Evolutionary conservation across 2,329 filamentous ascomycete genomes (phyloP).

Genomic region (Fusarium kyushuense): DNA sequence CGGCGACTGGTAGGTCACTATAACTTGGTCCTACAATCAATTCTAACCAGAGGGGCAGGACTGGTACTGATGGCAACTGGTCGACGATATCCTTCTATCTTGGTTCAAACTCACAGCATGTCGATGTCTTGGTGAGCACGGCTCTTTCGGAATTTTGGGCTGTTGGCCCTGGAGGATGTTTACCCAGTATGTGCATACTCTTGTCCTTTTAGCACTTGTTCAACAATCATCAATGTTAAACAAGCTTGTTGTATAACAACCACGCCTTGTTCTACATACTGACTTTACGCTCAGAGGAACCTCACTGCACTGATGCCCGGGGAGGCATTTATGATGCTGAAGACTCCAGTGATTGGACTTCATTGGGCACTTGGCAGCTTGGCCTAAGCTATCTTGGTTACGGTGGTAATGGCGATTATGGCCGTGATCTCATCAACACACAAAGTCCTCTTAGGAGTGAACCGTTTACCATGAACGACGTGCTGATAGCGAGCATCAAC

Average conservation of each 20-base stretch:
- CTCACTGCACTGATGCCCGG: constrained; percentile 66
- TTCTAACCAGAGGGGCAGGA: constrained; percentile 56
- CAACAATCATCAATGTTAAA: not conserved
- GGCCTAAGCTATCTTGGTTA: constrained; percentile 70
- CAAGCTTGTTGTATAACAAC: not conserved
- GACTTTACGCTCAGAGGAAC: constrained; percentile 55
- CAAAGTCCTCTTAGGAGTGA: constrained; percentile 55
- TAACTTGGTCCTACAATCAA: not conserved
- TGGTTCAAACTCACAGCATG: constrained; percentile 55
- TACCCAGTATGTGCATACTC: constrained; percentile 56
- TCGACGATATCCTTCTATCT: constrained; percentile 71
- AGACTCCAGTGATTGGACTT: constrained; percentile 68
- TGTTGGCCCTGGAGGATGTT: constrained; percentile 69
- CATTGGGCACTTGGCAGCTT: constrained; percentile 70
- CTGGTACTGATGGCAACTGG: constrained; percentile 77
- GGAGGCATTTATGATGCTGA: constrained; percentile 69
- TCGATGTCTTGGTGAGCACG: constrained; percentile 69
- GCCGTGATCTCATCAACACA: constrained; percentile 63
- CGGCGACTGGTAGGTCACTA: constrained; percentile 38
- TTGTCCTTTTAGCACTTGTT: not conserved
- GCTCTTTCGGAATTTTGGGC: constrained; percentile 79
- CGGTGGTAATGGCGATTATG: constrained; percentile 73
- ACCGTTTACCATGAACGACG: constrained; percentile 58
- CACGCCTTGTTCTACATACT: constrained; percentile 15
- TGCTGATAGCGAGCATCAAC: constrained; percentile 66